These are phyloP conservation scores for Aspergillus arachidicola DNA, from an alignment of 2,329 filamentous ascomycete species.

Conservation along the genomic window DNA sequence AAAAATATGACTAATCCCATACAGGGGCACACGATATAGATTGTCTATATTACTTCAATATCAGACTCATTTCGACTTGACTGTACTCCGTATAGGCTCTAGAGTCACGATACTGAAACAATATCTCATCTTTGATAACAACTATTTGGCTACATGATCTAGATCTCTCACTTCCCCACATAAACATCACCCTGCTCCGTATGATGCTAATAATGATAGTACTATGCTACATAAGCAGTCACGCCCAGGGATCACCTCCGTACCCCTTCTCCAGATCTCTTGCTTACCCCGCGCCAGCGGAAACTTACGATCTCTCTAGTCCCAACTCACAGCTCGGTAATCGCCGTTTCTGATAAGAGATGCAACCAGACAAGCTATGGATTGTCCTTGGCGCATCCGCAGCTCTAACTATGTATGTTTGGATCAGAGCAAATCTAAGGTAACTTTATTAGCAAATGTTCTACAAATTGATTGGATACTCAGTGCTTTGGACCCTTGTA, in stretches of 20 bases:
- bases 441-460: neutral
- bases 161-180: neutral
- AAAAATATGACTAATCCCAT: neutral
- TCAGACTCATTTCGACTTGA: neutral
- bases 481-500: neutral
- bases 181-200: neutral
- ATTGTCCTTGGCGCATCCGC: neutral
- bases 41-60: neutral
- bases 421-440: neutral
- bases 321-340: slow-evolving; percentile 8
- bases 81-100: no score
- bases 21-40: neutral
- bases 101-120: neutral
- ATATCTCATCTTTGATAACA: no score
- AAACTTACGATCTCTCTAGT: slow-evolving; percentile 12
- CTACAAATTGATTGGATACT: neutral
- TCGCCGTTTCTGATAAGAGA: slow-evolving; percentile 12
- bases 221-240: neutral
- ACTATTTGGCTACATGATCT: neutral
- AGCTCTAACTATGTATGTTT: neutral
- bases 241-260: neutral
- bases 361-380: neutral
- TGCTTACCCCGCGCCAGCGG: slow-evolving; percentile 11
- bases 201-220: neutral
- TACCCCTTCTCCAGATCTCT: slow-evolving; percentile 9